Conservation (phyloP, 371 early-diverging fungal species). For the Blakeslea trispora region DNA sequence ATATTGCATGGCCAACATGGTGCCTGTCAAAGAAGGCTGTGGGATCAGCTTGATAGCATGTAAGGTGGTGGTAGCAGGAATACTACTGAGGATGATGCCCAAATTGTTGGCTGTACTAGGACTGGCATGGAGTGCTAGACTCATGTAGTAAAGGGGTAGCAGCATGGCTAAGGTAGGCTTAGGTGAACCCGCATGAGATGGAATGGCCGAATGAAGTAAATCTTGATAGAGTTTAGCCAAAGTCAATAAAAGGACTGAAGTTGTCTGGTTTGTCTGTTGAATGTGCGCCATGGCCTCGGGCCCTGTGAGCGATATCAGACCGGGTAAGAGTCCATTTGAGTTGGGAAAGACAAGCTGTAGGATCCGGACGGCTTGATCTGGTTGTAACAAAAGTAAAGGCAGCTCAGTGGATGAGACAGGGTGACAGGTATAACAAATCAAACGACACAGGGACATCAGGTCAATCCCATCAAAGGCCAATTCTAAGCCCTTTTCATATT, state of each 20-base stretch:
- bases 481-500: slow-evolving; percentile 80
- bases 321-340: slow-evolving; percentile 67
- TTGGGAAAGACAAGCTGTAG: slow-evolving; percentile 61
- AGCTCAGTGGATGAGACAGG: slow-evolving; percentile 18
- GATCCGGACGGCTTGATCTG: slow-evolving; percentile 66
- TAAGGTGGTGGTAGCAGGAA: slow-evolving; percentile 61
- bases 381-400: slow-evolving; percentile 65
- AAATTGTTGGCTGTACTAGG: slow-evolving; percentile 91
- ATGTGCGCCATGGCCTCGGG: slow-evolving; percentile 4
- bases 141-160: slow-evolving; percentile 82
- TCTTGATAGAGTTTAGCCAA: slow-evolving; percentile 90
- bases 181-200: slow-evolving; percentile 34
- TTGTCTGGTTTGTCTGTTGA: slow-evolving; percentile 74
- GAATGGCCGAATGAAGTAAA: slow-evolving; percentile 53
- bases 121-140: slow-evolving; percentile 77
- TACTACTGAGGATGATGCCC: slow-evolving; percentile 79
- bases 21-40: slow-evolving; percentile 50
- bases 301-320: slow-evolving; percentile 27
- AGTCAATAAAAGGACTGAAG: slow-evolving; percentile 78
- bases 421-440: slow-evolving; percentile 45
- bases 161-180: slow-evolving; percentile 66
- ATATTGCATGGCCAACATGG: slow-evolving; percentile 76
- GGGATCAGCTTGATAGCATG: slow-evolving; percentile 45
- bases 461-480: slow-evolving; percentile 75
- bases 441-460: slow-evolving; percentile 58